Conservation (phyloP, 345 rosid genomes). For the Lepidium sativum region DNA sequence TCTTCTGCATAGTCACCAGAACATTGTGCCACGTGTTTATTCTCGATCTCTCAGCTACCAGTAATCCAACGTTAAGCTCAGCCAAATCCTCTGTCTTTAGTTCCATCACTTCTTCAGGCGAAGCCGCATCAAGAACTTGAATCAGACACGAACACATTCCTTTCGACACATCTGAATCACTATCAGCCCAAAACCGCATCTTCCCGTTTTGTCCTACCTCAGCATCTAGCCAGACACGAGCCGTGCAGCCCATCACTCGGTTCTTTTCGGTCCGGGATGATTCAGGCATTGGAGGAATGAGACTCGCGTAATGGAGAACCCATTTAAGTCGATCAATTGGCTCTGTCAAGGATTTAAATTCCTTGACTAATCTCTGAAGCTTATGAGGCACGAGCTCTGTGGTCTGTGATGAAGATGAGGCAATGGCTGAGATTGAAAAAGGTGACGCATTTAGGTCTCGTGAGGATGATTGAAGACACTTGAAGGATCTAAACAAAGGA, state of each 20-base stretch:
- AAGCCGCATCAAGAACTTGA: constrained; percentile 52
- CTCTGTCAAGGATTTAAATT: constrained; percentile 53
- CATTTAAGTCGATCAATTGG: constrained; percentile 66
- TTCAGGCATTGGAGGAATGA: constrained; percentile 49
- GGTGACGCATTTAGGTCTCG: constrained; percentile 16
- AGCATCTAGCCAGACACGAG: constrained; percentile 83
- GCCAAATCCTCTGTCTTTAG: constrained; percentile 66
- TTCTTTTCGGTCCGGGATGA: constrained; percentile 55
- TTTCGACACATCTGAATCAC: constrained; percentile 76
- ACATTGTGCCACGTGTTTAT: constrained; percentile 95
- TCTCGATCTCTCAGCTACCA: constrained; percentile 60
- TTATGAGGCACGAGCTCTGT: constrained; percentile 36
- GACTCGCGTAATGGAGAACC: constrained; percentile 51
- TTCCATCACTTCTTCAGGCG: constrained; percentile 68
- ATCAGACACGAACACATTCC: constrained; percentile 79
- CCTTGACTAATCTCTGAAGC: constrained; percentile 46
- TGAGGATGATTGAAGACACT: constrained; percentile 31
- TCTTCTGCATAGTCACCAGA: constrained; percentile 82
- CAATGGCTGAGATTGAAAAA: constrained; percentile 48
- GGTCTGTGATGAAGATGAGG: constrained; percentile 39
- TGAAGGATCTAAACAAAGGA: constrained; percentile 26
- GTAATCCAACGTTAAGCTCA: constrained; percentile 54
- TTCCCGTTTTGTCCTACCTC: constrained; percentile 48
- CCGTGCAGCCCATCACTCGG: constrained; percentile 95
- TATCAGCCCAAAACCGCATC: constrained; percentile 73